phyloP scores from a whole-genome alignment of 192 early-diverging fungal species.

The Gryganskiella cystojenkinii region DNA sequence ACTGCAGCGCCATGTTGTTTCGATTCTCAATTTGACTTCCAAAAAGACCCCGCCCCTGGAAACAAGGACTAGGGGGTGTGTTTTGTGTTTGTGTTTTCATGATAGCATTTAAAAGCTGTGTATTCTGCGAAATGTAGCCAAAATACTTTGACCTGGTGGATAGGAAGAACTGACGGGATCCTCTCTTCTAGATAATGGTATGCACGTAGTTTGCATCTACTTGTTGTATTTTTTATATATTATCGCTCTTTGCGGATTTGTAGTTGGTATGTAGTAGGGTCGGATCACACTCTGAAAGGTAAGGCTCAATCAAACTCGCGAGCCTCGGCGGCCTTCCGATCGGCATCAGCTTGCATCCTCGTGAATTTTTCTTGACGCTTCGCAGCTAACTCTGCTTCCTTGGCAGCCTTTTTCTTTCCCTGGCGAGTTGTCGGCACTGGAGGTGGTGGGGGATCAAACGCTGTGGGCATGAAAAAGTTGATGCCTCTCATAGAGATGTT shows the following conservation, averaged over 20 bases:
- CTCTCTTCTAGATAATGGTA: too few relatives aligned
- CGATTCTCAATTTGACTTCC: too few relatives aligned
- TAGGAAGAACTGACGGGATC: too few relatives aligned
- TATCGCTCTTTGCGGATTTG: too few relatives aligned
- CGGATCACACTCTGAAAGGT: too few relatives aligned
- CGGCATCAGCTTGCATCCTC: constrained; percentile 37
- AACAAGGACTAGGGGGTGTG: not conserved
- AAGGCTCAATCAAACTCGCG: constrained; percentile 6
- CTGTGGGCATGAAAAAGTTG: constrained; percentile 29
- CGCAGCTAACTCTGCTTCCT: constrained; percentile 27
- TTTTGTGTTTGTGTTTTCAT: not conserved
- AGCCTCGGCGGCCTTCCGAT: constrained; percentile 37
- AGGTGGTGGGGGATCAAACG: constrained; percentile 36
- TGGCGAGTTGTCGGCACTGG: constrained; percentile 37
- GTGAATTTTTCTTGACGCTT: constrained; percentile 22
- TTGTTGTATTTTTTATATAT: too few relatives aligned
- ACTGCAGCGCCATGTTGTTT: too few relatives aligned
- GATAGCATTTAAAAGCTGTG: too few relatives aligned
- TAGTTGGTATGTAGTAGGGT: too few relatives aligned
- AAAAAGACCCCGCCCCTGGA: not conserved
- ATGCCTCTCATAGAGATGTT: constrained; percentile 27
- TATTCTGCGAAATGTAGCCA: too few relatives aligned
- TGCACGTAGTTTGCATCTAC: too few relatives aligned
- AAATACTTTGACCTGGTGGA: too few relatives aligned
- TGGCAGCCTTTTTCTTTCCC: constrained; percentile 46